Evolutionary conservation across 1,284 basidiomycete genomes (phyloP).

Genomic region (Dichomitus squalens): DNA sequence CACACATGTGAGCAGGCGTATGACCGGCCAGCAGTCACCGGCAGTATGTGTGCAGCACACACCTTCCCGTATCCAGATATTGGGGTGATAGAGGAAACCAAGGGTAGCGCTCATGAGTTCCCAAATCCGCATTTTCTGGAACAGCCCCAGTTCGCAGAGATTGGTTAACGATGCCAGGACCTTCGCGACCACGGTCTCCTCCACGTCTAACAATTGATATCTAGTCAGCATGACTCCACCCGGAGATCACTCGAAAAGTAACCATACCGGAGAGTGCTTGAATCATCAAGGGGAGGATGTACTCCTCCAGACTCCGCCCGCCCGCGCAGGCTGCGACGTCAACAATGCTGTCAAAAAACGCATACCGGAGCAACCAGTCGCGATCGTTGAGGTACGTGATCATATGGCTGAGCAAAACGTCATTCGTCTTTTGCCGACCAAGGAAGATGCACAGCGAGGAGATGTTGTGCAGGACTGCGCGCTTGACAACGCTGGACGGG

Average conservation of each 20-base stretch:
- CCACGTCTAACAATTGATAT: constrained; percentile 66
- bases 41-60: neutral
- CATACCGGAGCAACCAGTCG: constrained; percentile 89
- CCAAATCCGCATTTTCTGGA: constrained; percentile 93
- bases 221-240: constrained; percentile 44
- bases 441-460: constrained; percentile 92
- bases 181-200: constrained; percentile 90
- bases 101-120: constrained; percentile 87
- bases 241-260: neutral
- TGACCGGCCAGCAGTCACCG: neutral
- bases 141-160: constrained; percentile 83
- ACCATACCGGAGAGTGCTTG: constrained; percentile 83
- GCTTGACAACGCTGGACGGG: constrained; percentile 74
- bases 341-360: constrained; percentile 95
- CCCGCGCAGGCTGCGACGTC: constrained; percentile 94
- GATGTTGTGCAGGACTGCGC: constrained; percentile 79
- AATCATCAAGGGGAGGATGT: constrained; percentile 93
- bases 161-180: constrained; percentile 86
- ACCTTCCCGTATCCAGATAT: constrained; percentile 96
- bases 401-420: constrained; percentile 95
- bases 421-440: constrained; percentile 90
- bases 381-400: constrained; percentile 98
- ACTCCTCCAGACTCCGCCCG: constrained; percentile 80
- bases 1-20: neutral
- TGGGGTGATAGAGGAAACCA: constrained; percentile 94